Evolutionary conservation across 2,329 filamentous ascomycete species (phyloP).

Genomic region (Pestalotiopsis sp.): DNA sequence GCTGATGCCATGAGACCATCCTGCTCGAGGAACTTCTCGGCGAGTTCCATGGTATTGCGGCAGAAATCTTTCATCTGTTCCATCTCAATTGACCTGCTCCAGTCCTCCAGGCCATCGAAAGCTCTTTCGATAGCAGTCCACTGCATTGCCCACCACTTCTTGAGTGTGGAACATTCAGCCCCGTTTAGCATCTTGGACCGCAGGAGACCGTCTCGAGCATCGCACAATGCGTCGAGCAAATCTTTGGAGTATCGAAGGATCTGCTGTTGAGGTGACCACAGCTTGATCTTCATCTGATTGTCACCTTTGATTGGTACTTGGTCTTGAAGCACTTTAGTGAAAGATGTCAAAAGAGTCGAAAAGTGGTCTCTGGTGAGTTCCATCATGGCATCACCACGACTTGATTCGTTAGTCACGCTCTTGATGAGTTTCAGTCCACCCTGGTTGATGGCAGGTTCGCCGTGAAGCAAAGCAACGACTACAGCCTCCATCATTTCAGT

Average conservation of each 20-base stretch:
- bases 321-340: constrained; percentile 43
- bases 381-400: constrained; percentile 52
- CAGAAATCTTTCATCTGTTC: constrained; percentile 87
- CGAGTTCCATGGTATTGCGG: constrained; percentile 92
- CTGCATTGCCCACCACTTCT: constrained; percentile 80
- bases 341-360: constrained; percentile 44
- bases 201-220: constrained; percentile 57
- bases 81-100: constrained; percentile 79
- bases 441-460: constrained; percentile 77
- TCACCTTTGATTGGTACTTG: constrained; percentile 42
- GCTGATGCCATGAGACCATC: constrained; percentile 82
- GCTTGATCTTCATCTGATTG: constrained; percentile 43
- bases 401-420: constrained; percentile 70
- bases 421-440: constrained; percentile 83
- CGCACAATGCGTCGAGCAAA: constrained; percentile 58
- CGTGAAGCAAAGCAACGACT: constrained; percentile 79
- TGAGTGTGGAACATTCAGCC: constrained; percentile 66
- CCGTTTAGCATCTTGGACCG: constrained; percentile 57
- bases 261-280: constrained; percentile 61
- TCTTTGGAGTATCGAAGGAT: constrained; percentile 61
- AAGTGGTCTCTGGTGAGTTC: constrained; percentile 49
- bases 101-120: constrained; percentile 80
- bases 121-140: constrained; percentile 83
- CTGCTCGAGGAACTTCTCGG: constrained; percentile 81
- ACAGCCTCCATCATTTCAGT: constrained; percentile 72